These are phyloP conservation scores for Ogataea sp. DNA, from an alignment of 805 yeast species.

Conservation along the genomic window DNA sequence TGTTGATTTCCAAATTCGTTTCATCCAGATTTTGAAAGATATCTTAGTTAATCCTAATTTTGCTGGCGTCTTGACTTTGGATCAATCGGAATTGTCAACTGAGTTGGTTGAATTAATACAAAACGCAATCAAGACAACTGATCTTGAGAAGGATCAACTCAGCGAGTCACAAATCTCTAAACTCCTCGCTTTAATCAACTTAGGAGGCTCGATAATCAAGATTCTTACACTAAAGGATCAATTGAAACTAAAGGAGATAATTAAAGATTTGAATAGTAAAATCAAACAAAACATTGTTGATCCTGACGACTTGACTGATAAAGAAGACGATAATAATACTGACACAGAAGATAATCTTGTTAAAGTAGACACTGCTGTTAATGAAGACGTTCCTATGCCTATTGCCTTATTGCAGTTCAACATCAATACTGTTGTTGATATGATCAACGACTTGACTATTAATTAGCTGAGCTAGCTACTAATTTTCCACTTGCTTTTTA, in stretches of 20 bases:
- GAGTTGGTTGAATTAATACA: background rate
- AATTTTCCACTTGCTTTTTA: background rate
- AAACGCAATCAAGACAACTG: background rate
- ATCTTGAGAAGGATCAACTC: no score
- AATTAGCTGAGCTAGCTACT: no score
- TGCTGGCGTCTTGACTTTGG: no score
- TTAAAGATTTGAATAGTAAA: no score
- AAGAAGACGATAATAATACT: background rate
- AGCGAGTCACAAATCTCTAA: no score
- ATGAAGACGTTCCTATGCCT: background rate
- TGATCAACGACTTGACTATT: background rate
- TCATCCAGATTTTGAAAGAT: constrained; percentile 64
- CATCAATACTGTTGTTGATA: background rate
- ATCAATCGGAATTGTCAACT: background rate
- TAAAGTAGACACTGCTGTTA: no score
- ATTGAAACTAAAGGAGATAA: no score
- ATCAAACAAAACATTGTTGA: no score
- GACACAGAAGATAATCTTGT: background rate
- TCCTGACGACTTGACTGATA: background rate
- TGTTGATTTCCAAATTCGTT: constrained; percentile 48
- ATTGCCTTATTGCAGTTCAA: background rate
- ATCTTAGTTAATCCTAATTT: constrained; percentile 31
- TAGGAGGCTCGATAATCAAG: background rate
- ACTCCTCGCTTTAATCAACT: background rate
- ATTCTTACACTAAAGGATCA: background rate